Evolutionary conservation across 495 filamentous ascomycete genomes (phyloP).

Genomic region (Amorphotheca resinae): DNA sequence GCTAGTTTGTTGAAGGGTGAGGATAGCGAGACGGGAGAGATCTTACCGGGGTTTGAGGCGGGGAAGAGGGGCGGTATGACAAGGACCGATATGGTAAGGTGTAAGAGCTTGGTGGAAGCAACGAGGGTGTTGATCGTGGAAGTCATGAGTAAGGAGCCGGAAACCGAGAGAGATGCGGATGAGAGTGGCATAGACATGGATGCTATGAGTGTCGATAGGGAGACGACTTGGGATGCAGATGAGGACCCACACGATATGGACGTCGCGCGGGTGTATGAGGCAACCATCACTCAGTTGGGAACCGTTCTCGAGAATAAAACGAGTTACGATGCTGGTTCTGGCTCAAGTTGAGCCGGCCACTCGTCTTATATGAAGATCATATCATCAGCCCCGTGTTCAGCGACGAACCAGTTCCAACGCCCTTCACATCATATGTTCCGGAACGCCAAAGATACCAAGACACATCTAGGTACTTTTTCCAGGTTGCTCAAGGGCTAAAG

Average conservation of each 20-base stretch:
- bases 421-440: too few species aligned
- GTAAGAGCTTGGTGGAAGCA: constrained; percentile 40
- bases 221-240: constrained; percentile 26
- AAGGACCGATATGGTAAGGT: constrained; percentile 70
- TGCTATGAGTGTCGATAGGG: constrained; percentile 23
- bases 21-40: constrained; percentile 49
- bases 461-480: too few species aligned
- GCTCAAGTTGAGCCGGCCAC: not conserved
- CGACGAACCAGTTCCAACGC: too few species aligned
- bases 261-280: constrained; percentile 64
- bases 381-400: too few species aligned
- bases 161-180: constrained; percentile 17
- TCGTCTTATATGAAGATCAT: too few species aligned
- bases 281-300: constrained; percentile 53
- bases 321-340: constrained; percentile 7
- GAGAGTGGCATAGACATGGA: constrained; percentile 27
- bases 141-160: constrained; percentile 32
- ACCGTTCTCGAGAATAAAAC: constrained; percentile 5
- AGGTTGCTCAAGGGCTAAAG: too few species aligned
- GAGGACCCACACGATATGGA: constrained; percentile 43
- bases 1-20: constrained; percentile 53
- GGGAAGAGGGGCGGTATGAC: constrained; percentile 37
- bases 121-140: constrained; percentile 55
- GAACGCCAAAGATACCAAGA: too few species aligned
- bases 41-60: constrained; percentile 54